Conservation (phyloP, 768 basidiomycete genomes). For the Tylopilus sp. region DNA sequence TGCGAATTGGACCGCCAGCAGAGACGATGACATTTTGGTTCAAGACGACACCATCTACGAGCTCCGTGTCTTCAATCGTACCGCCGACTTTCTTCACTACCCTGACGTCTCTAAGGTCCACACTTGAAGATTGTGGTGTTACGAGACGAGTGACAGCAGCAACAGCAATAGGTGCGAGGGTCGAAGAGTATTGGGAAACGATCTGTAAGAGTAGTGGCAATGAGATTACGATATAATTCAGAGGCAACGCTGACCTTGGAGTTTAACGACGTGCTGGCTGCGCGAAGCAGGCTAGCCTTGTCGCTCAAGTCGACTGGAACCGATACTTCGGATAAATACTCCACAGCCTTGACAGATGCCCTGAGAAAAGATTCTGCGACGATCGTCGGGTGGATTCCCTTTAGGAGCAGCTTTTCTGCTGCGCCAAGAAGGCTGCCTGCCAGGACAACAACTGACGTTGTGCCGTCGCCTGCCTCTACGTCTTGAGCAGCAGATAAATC, state of each 20-base stretch:
- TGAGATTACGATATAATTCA: slow-evolving; percentile 6
- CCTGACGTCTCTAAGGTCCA: slow-evolving; percentile 94
- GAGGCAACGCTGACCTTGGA: slow-evolving; percentile 66
- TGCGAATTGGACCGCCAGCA: slow-evolving; percentile 89
- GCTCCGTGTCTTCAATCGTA: slow-evolving; percentile 97
- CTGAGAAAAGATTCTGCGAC: slow-evolving; percentile 94
- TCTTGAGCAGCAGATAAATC: slow-evolving; percentile 98
- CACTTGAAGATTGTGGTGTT: slow-evolving; percentile 86
- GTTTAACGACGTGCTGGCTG: slow-evolving; percentile 93
- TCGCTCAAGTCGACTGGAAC: slow-evolving; percentile 90
- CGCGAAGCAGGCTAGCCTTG: slow-evolving; percentile 77
- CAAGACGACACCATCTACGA: slow-evolving; percentile 94
- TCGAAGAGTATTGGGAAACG: slow-evolving; percentile 98
- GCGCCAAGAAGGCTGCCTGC: slow-evolving; percentile 91
- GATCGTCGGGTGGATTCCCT: slow-evolving; percentile 97
- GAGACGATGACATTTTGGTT: slow-evolving; percentile 91
- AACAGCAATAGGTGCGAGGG: slow-evolving; percentile 98
- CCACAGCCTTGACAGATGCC: slow-evolving; percentile 89
- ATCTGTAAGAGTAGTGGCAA: slow-evolving; percentile 58
- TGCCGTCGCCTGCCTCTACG: slow-evolving; percentile 97
- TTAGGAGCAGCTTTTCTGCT: slow-evolving; percentile 93
- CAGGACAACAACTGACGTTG: slow-evolving; percentile 94
- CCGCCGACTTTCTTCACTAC: slow-evolving; percentile 98
- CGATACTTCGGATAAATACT: slow-evolving; percentile 90
- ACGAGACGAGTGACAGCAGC: slow-evolving; percentile 89